phyloP scores from a whole-genome alignment of 1,284 basidiomycete species.

The Leucoagaricus sp. region DNA sequence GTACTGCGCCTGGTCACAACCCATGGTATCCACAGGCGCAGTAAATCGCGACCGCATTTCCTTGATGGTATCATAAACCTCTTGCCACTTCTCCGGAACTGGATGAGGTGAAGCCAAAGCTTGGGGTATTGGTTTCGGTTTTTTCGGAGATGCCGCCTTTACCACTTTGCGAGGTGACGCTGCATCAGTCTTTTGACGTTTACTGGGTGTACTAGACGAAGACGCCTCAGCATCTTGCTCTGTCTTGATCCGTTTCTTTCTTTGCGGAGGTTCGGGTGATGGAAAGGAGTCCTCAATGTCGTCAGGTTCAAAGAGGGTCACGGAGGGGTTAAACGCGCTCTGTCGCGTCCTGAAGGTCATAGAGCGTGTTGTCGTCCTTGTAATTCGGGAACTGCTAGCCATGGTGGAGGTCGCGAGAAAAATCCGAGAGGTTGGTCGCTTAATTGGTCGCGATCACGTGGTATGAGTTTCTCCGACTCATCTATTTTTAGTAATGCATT shows the following conservation, averaged over 20 bases:
- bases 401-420: not conserved
- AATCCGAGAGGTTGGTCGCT: not conserved
- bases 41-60: constrained; percentile 72
- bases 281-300: constrained; percentile 6
- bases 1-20: constrained; percentile 71
- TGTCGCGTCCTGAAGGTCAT: constrained; percentile 36
- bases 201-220: not conserved
- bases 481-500: not conserved
- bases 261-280: constrained; percentile 30
- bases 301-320: constrained; percentile 43
- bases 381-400: not conserved
- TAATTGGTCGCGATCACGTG: constrained; percentile 3
- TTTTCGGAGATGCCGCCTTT: constrained; percentile 25
- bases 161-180: constrained; percentile 20
- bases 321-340: constrained; percentile 44
- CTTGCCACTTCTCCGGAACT: constrained; percentile 71
- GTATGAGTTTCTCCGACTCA: not conserved
- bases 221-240: constrained; percentile 12
- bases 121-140: constrained; percentile 48
- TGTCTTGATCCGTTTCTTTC: constrained; percentile 24
- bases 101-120: constrained; percentile 70
- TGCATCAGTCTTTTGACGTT: constrained; percentile 10
- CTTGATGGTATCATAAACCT: constrained; percentile 76
- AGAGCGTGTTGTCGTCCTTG: constrained; percentile 9
- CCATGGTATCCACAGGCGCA: constrained; percentile 94